Conservation (phyloP, 2,329 filamentous ascomycete species). For the Trichoderma sp. region DNA sequence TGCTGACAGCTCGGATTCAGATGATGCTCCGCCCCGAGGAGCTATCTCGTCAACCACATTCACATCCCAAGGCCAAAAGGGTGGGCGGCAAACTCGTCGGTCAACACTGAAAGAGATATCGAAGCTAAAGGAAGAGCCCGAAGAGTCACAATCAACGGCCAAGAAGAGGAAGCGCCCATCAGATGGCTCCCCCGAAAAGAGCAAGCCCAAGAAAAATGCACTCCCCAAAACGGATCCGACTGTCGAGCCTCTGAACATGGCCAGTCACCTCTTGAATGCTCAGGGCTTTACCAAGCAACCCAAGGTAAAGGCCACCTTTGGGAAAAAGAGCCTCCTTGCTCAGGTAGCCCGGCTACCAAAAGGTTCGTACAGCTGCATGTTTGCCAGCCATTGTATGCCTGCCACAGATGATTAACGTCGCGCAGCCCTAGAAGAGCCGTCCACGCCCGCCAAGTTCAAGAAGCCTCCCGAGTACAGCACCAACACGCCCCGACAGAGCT, state of each 20-base stretch:
- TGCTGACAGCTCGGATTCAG: constrained; percentile 30
- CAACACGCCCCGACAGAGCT: constrained; percentile 10
- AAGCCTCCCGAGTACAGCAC: background rate
- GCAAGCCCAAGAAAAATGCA: constrained; percentile 3
- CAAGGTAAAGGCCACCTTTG: constrained; percentile 29
- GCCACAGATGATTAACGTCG: background rate
- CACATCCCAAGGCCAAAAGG: background rate
- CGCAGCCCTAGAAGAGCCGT: background rate
- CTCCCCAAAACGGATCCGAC: background rate
- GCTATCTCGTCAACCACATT: constrained; percentile 39
- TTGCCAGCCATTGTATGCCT: background rate
- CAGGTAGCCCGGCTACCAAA: constrained; percentile 22
- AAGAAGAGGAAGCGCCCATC: constrained; percentile 19
- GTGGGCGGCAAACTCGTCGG: background rate
- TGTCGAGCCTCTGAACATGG: constrained; percentile 21
- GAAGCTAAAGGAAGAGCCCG: background rate
- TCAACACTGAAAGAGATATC: background rate
- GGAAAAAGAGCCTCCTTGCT: constrained; percentile 24
- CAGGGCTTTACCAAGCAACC: constrained; percentile 27
- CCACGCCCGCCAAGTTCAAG: background rate
- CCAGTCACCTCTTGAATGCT: constrained; percentile 27
- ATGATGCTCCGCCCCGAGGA: constrained; percentile 28
- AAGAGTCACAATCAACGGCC: background rate
- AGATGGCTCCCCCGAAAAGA: constrained; percentile 18
- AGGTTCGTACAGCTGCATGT: background rate